Evolutionary conservation across 2,329 filamentous ascomycete genomes (phyloP).

Genomic region (Ceratocystis smalleyi): DNA sequence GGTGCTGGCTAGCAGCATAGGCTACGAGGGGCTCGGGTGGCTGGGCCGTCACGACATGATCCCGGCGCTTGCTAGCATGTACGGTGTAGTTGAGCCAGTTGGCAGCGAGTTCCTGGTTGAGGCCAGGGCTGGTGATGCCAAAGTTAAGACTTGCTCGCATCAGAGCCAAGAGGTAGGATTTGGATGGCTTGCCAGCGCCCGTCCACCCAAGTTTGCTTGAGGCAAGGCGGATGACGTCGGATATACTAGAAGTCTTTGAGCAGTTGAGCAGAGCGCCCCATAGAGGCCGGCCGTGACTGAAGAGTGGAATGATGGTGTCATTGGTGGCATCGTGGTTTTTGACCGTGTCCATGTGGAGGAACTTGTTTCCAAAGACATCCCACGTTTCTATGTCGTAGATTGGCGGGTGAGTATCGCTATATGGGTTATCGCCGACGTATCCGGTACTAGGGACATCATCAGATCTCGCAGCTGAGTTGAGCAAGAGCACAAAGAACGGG

Average conservation of each 20-base stretch:
- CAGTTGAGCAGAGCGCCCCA: slow-evolving; percentile 12
- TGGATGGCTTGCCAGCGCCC: slow-evolving; percentile 1
- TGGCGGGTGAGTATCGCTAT: slow-evolving; percentile 13
- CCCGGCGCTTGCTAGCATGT: slow-evolving; percentile 5
- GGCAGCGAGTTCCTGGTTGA: slow-evolving; percentile 10
- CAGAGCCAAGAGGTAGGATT: slow-evolving; percentile 10
- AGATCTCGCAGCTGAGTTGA: not conserved
- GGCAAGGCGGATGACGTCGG: slow-evolving; percentile 12
- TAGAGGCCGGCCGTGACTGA: slow-evolving; percentile 13
- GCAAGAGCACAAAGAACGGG: slow-evolving; percentile 12
- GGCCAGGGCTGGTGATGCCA: not conserved
- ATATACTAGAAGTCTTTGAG: slow-evolving; percentile 7
- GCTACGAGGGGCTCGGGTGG: slow-evolving; percentile 14
- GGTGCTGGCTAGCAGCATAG: slow-evolving; percentile 9
- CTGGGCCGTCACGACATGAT: slow-evolving; percentile 12
- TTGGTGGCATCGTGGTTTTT: slow-evolving; percentile 5
- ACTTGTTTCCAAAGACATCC: slow-evolving; percentile 3
- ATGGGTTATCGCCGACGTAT: not conserved
- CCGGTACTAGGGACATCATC: not conserved
- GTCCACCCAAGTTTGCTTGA: slow-evolving; percentile 9
- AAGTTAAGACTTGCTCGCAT: slow-evolving; percentile 5
- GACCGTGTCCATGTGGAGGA: not conserved
- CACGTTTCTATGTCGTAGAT: slow-evolving; percentile 11
- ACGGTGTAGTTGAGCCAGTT: slow-evolving; percentile 15
- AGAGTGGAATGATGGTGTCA: not conserved